A percentile compares a stretch with the other conserved stretches of the same genome.
Evolutionary conservation across 495 filamentous ascomycete species (phyloP).

Genomic region (Evernia prunastri): DNA sequence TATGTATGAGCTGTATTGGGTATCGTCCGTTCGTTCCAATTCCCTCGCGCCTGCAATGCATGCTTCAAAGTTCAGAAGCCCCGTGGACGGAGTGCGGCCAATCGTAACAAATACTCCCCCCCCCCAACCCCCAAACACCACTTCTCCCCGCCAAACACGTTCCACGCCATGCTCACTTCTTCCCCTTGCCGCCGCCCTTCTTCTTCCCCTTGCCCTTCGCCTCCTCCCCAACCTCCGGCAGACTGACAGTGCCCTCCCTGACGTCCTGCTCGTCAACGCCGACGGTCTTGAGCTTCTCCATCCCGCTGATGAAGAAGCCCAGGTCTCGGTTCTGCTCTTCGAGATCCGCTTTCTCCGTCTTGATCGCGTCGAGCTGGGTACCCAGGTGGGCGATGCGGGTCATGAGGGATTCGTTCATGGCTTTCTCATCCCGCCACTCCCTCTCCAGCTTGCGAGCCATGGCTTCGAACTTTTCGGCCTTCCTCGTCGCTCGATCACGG

Average conservation of each 20-base stretch:
- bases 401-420: constrained; percentile 72
- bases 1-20: not conserved
- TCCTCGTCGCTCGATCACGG: constrained; percentile 56
- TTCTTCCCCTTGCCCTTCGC: constrained; percentile 13
- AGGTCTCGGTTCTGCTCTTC: constrained; percentile 86
- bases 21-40: constrained; percentile 4
- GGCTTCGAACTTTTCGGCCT: constrained; percentile 62
- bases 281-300: constrained; percentile 68
- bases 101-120: not conserved
- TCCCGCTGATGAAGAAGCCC: constrained; percentile 77
- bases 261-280: constrained; percentile 52
- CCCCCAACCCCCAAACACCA: no score
- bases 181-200: constrained; percentile 18
- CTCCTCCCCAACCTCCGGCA: constrained; percentile 38
- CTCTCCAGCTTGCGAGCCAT: constrained; percentile 70
- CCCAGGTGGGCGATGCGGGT: constrained; percentile 63
- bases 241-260: constrained; percentile 49
- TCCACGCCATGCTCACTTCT: constrained; percentile 17
- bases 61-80: not conserved
- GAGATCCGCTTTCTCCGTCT: constrained; percentile 52
- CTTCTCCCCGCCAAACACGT: no score
- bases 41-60: constrained; percentile 3
- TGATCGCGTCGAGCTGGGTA: constrained; percentile 47
- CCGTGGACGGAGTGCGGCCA: not conserved
- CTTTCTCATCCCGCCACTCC: constrained; percentile 81